Evolutionary conservation across 192 early-diverging fungal species (phyloP).

Genomic region (Helicostylum pulchrum): DNA sequence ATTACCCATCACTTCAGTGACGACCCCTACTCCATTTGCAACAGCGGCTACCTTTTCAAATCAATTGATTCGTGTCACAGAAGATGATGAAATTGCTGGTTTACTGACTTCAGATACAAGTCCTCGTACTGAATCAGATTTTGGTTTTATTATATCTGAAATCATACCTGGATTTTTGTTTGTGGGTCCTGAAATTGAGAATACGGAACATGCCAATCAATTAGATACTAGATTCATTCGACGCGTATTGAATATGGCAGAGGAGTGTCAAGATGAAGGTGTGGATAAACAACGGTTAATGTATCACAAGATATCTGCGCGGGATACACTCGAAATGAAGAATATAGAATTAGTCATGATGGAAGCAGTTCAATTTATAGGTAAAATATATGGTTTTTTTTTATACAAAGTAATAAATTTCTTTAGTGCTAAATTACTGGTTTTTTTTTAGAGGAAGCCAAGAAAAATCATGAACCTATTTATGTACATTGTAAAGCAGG

Average conservation of each 20-base stretch:
- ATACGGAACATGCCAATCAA: conserved; percentile 51
- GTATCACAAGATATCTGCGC: conserved; percentile 48
- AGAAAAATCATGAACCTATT: conserved; percentile 45
- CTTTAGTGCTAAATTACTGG: background rate
- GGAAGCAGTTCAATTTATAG: conserved; percentile 65
- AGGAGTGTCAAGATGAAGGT: conserved; percentile 55
- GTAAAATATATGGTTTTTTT: conserved; percentile 31
- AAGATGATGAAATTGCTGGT: background rate
- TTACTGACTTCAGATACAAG: too few species aligned
- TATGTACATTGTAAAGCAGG: conserved; percentile 81
- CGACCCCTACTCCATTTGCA: too few species aligned
- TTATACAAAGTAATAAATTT: background rate
- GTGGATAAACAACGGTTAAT: conserved; percentile 19
- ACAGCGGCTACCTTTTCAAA: background rate
- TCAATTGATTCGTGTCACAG: conserved; percentile 2
- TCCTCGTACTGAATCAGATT: conserved; percentile 30
- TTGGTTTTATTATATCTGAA: conserved; percentile 44
- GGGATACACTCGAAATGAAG: conserved; percentile 66
- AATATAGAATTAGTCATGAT: conserved; percentile 61
- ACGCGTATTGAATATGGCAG: conserved; percentile 75
- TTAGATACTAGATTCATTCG: conserved; percentile 51
- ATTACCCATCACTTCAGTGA: too few species aligned
- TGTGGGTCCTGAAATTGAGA: conserved; percentile 62
- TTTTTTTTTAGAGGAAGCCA: conserved; percentile 24
- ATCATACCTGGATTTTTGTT: conserved; percentile 58